phyloP scores from a whole-genome alignment of 345 rosid species.

The Adansonia digitata region DNA sequence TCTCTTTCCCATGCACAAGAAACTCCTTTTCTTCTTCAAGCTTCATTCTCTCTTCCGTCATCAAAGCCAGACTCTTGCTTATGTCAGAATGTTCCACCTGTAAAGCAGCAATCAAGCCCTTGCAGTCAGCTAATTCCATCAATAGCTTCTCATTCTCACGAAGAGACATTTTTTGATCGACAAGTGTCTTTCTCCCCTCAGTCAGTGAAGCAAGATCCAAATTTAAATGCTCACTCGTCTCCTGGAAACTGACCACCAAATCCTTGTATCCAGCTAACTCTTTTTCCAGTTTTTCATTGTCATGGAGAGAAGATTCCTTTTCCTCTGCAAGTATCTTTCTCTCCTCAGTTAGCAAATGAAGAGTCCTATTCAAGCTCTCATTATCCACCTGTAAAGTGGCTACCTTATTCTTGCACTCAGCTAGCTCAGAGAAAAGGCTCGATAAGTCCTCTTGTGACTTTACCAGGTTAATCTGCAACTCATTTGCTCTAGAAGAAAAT shows the following conservation, averaged over 20 bases:
- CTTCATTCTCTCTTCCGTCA: constrained; percentile 38
- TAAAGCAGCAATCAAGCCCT: constrained; percentile 44
- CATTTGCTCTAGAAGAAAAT: constrained; percentile 40
- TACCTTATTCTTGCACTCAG: constrained; percentile 37
- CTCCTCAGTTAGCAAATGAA: constrained; percentile 49
- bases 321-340: constrained; percentile 42
- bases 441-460: constrained; percentile 38
- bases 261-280: constrained; percentile 49
- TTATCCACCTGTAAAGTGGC: constrained; percentile 48
- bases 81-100: constrained; percentile 42
- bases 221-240: constrained; percentile 51
- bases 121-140: constrained; percentile 53
- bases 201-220: constrained; percentile 36
- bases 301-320: constrained; percentile 28
- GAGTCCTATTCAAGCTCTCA: constrained; percentile 37
- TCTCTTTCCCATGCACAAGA: constrained; percentile 41
- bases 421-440: constrained; percentile 42
- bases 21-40: constrained; percentile 49
- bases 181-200: constrained; percentile 43
- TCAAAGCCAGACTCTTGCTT: constrained; percentile 32
- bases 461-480: constrained; percentile 57
- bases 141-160: constrained; percentile 49
- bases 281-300: constrained; percentile 49
- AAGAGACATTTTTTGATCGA: constrained; percentile 36
- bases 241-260: constrained; percentile 32